phyloP scores from a whole-genome alignment of 1,139 yeast species.

The Groenewaldozyma sp. region DNA sequence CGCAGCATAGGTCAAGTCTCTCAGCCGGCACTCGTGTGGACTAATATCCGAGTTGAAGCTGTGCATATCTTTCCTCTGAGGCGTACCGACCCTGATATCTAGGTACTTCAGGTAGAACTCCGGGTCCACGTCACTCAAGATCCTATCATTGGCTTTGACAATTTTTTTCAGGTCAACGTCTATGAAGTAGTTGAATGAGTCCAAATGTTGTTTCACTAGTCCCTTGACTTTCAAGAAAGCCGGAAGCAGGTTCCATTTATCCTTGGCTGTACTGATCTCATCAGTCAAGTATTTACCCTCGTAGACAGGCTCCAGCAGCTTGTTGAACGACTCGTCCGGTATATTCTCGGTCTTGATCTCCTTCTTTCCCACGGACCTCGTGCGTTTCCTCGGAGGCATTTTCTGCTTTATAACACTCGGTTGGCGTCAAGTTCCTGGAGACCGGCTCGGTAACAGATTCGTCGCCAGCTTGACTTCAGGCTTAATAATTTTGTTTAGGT shows the following conservation, averaged over 20 bases:
- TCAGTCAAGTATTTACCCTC: slow-evolving; percentile 83
- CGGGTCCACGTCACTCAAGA: slow-evolving; percentile 92
- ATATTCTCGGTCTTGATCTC: too few relatives aligned
- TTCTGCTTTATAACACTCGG: too few relatives aligned
- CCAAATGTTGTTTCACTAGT: slow-evolving; percentile 91
- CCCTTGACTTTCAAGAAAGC: slow-evolving; percentile 96
- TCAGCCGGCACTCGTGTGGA: slow-evolving; percentile 92
- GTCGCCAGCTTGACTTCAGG: too few relatives aligned
- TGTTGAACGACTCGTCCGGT: slow-evolving; percentile 44
- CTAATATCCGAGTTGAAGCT: slow-evolving; percentile 42
- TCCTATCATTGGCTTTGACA: slow-evolving; percentile 79
- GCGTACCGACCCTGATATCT: slow-evolving; percentile 72
- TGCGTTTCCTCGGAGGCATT: too few relatives aligned
- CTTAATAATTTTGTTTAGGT: too few relatives aligned
- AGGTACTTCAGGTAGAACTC: slow-evolving; percentile 86
- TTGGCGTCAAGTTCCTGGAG: too few relatives aligned
- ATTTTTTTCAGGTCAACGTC: slow-evolving; percentile 90
- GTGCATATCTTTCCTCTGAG: slow-evolving; percentile 47
- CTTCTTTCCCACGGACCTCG: too few relatives aligned
- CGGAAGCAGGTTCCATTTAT: slow-evolving; percentile 93
- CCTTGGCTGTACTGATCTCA: slow-evolving; percentile 79
- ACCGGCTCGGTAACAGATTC: too few relatives aligned
- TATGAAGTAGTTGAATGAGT: slow-evolving; percentile 91
- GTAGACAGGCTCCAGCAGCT: slow-evolving; percentile 68
- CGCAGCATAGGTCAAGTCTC: slow-evolving; percentile 93